These are phyloP conservation scores for Lichtheimia ornata DNA, from an alignment of 371 early-diverging fungal genomes.

Conservation along the genomic window DNA sequence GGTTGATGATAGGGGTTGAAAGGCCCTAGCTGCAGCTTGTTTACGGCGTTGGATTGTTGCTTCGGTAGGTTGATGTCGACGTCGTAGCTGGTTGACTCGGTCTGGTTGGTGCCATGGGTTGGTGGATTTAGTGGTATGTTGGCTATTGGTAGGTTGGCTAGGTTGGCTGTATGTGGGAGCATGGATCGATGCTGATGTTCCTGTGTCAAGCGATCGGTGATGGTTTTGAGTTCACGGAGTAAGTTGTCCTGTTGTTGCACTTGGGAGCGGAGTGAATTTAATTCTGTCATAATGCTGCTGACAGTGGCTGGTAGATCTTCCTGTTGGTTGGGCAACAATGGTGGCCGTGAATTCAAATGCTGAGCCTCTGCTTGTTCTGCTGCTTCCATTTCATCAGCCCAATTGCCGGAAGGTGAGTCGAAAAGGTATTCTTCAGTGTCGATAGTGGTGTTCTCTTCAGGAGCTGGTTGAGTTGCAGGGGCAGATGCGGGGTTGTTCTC, in stretches of 20 bases:
- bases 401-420: no score
- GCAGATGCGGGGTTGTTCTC: neutral
- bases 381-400: no score
- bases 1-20: neutral
- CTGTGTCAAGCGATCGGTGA: neutral
- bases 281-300: neutral
- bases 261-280: neutral
- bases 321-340: neutral
- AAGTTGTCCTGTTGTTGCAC: neutral
- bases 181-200: neutral
- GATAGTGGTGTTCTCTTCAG: no score
- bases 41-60: neutral
- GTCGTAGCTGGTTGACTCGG: neutral
- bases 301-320: neutral
- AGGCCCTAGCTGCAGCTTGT: neutral
- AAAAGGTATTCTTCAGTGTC: no score
- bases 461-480: neutral
- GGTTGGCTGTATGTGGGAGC: neutral
- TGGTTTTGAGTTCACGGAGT: neutral
- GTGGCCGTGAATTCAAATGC: no score
- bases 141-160: neutral
- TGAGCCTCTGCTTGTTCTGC: no score
- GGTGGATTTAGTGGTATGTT: neutral
- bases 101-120: neutral
- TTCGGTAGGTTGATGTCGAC: neutral